Base-by-base conservation (phyloP, 2,329 filamentous ascomycete genomes). In the Diaporthe sp. region DNA sequence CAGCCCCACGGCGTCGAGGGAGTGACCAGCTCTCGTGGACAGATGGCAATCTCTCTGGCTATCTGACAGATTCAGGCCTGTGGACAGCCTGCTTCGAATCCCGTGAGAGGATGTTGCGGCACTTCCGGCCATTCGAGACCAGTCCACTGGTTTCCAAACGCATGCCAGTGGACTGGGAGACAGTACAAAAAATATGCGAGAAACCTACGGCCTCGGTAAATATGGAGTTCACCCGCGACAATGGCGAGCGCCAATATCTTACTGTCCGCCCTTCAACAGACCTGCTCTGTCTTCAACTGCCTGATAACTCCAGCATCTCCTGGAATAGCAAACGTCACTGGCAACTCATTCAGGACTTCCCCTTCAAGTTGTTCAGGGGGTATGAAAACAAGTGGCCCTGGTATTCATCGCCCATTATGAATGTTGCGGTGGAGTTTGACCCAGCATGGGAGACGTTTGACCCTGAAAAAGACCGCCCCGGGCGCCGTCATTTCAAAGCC, bases 51-150 rank as follows among this genome's bases (percentile, higher is more conserved):
- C 4, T 37, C 12, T 68, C 44, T 2, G 20, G 10, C 4, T 68
- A 68, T 8, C 20, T 68, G 7, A 68, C 44, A 51, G 63, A 68
- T 4, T 51, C 63, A 7, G 63, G 63, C 44, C 13, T 68, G 12
- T 68, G 63, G 63, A 68, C 44, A 51, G 44, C 63, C 28, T 68
- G 63, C 44, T 7, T 20, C 3, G 44, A 68, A 22, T 68, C 63
- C 44, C 63, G 63, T 22, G 31, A 51, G 1, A 51, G 63, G 22
- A 68, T 68, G 44, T 22, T 68, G 12, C 22, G 31, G 28, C 20
- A 6, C 20, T 68, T 68, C 22, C 25, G 28, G 25, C 61, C 61
- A 3, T 67, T 3, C 1, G 28, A 67, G 22, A 65, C 42, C 28
- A 65, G 42, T 20, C 61, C 61, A 34, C 61, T 15, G 61, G 39